phyloP scores from a whole-genome alignment of 2,329 filamentous ascomycete species.

The Hypoxylon sp. region DNA sequence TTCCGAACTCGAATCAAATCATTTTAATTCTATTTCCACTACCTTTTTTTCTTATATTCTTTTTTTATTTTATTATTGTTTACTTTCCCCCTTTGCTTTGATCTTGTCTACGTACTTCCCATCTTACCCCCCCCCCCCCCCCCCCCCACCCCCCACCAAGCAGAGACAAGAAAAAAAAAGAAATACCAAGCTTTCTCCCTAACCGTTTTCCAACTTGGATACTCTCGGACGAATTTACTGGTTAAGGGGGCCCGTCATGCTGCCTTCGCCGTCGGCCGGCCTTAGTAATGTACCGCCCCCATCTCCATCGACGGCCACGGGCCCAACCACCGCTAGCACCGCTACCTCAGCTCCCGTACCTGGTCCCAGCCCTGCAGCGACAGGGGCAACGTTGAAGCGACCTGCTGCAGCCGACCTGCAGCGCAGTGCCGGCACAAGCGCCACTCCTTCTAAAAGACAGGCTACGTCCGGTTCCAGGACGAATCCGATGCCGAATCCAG shows the following conservation, averaged over 20 bases:
- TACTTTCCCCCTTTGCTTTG: slow-evolving; percentile 3
- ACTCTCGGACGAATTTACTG: slow-evolving; percentile 34
- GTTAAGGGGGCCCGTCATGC: slow-evolving; percentile 42
- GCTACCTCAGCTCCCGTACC: slow-evolving; percentile 36
- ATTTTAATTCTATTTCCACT: slow-evolving; percentile 5
- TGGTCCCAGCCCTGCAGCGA: slow-evolving; percentile 41
- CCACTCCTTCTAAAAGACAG: slow-evolving; percentile 46
- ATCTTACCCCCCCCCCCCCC: slow-evolving; percentile 15
- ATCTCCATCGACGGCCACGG: slow-evolving; percentile 41
- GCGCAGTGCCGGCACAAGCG: slow-evolving; percentile 45
- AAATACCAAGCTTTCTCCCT: slow-evolving; percentile 20
- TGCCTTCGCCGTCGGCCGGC: slow-evolving; percentile 44
- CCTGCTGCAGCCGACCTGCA: slow-evolving; percentile 48
- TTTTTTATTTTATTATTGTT: slow-evolving; percentile 9
- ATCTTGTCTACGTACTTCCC: slow-evolving; percentile 6
- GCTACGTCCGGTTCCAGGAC: slow-evolving; percentile 39
- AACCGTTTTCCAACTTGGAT: slow-evolving; percentile 17
- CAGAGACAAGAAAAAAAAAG: neutral
- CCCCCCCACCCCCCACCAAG: slow-evolving; percentile 19
- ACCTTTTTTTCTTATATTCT: slow-evolving; percentile 10
- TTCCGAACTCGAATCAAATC: slow-evolving; percentile 13
- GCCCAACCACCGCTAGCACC: slow-evolving; percentile 35
- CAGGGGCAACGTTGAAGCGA: slow-evolving; percentile 43
- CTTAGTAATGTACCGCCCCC: slow-evolving; percentile 41
- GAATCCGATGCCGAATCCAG: slow-evolving; percentile 36